Evolutionary conservation across 345 rosid genomes (phyloP), one percentile per base, ranked within the genome.

Genomic region (Citrus glauca): DNA sequence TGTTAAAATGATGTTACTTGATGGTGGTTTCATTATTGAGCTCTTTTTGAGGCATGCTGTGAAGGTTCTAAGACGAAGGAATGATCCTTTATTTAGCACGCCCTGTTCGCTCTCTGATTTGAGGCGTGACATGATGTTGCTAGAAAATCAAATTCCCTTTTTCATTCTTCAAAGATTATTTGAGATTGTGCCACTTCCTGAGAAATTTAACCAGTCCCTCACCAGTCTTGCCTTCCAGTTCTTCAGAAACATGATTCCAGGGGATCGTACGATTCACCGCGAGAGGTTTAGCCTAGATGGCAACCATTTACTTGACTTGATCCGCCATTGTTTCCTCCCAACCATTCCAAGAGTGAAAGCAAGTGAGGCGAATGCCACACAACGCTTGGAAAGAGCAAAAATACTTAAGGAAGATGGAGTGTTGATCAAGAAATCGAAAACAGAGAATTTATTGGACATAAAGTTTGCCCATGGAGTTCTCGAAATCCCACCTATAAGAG

Each of bases 91-190:
- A 19, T 89, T 89, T 57, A 79, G 69, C 56, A 84, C 79, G 1
- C 86, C 87, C 0, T 87, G 90, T 27, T 77, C 80, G 90, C 84
- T 85, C n/a, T 83, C 66, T 22, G 76, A 84, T 37, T 45, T 91
- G 79, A 84, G 90, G 67, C 76, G 84, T 50, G 78, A 88, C 74
- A 63, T 89, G 78, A 75, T 86, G 11, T 19, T 89, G 77, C 74
- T 89, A 19, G 94, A 91, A 82, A 91, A 91, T 50, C 92, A 91
- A 57, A 85, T 91, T 19, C 94, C 92, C 0, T 59, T 86, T 28
- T 88, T 88, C 70, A 28, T 91, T 72, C 87, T 91, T 60, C 87
- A 83, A 57, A 35, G 86, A 19, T 14, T 91, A 33, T 89, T 83
- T 27, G 80, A 83, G 62, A 76, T 86, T 1, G 85, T 82, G 5